Evolutionary conservation across 768 basidiomycete genomes (phyloP).

Genomic region (Amanita pseudoporphyria): DNA sequence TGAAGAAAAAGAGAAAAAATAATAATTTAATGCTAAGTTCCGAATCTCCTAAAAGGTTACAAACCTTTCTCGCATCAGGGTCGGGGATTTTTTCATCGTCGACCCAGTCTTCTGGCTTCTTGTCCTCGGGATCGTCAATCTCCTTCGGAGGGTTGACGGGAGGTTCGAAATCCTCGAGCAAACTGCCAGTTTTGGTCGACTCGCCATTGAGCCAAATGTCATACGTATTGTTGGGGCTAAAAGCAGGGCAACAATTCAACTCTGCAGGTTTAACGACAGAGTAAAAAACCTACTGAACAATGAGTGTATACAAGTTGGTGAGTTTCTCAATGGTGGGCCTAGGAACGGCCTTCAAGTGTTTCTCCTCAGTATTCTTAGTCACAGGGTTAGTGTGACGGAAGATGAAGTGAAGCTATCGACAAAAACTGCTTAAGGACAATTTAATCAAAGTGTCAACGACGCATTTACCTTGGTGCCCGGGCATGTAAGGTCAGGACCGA

Average conservation of each 20-base stretch:
- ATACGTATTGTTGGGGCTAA: slow-evolving; percentile 88
- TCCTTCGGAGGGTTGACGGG: slow-evolving; percentile 88
- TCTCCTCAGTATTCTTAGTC: slow-evolving; percentile 92
- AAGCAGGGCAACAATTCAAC: slow-evolving; percentile 1
- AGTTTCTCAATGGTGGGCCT: slow-evolving; percentile 82
- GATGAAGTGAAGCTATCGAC: slow-evolving; percentile 86
- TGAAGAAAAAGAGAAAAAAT: no score
- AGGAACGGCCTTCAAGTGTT: slow-evolving; percentile 81
- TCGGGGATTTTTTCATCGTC: slow-evolving; percentile 82
- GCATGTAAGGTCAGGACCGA: slow-evolving; percentile 93
- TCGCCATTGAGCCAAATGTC: slow-evolving; percentile 88
- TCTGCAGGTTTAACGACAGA: slow-evolving; percentile 3
- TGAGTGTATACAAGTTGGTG: slow-evolving; percentile 91
- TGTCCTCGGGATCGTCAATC: slow-evolving; percentile 88
- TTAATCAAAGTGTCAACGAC: not conserved
- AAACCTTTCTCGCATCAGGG: slow-evolving; percentile 71
- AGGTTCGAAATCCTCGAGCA: slow-evolving; percentile 91
- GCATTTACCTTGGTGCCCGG: slow-evolving; percentile 74
- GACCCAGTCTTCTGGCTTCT: slow-evolving; percentile 91
- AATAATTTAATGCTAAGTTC: not conserved
- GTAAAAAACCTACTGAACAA: slow-evolving; percentile 61
- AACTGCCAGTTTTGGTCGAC: slow-evolving; percentile 64
- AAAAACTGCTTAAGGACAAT: not conserved
- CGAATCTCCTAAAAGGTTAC: slow-evolving; percentile 9
- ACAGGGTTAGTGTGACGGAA: slow-evolving; percentile 96